Evolutionary conservation across 768 basidiomycete species (phyloP).

Genomic region (Boletus subparvulus): DNA sequence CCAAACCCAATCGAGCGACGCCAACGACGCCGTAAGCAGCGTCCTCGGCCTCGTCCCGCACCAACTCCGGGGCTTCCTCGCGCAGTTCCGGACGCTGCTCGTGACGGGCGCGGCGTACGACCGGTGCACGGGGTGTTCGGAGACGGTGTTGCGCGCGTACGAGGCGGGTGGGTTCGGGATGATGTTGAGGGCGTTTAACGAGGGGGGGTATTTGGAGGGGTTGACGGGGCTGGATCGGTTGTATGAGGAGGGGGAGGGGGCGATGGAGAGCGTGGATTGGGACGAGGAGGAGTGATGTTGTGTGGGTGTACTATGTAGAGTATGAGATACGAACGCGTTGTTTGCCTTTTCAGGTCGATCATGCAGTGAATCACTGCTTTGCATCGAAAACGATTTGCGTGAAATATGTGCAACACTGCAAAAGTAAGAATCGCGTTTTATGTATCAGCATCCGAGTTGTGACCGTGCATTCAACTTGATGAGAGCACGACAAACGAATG

Average conservation of each 20-base stretch:
- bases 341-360: too few species aligned
- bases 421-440: too few species aligned
- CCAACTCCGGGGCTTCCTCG: constrained; percentile 87
- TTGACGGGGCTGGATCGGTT: constrained; percentile 80
- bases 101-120: constrained; percentile 87
- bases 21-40: constrained; percentile 36
- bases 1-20: constrained; percentile 10
- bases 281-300: constrained; percentile 50
- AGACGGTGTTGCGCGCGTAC: constrained; percentile 79
- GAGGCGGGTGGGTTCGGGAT: constrained; percentile 76
- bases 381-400: too few species aligned
- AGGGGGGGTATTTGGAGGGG: constrained; percentile 67
- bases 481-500: too few species aligned
- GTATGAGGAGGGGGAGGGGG: constrained; percentile 71
- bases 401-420: too few species aligned
- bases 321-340: too few species aligned
- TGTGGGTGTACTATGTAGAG: not conserved
- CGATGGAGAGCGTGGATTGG: constrained; percentile 74
- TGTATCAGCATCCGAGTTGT: too few species aligned
- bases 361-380: too few species aligned
- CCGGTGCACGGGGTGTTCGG: constrained; percentile 88
- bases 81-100: constrained; percentile 80
- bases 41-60: constrained; percentile 90
- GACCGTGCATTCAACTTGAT: too few species aligned
- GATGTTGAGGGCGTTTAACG: constrained; percentile 81